phyloP scores from a whole-genome alignment of 257 asterid species.

The Mentha longifolia region DNA sequence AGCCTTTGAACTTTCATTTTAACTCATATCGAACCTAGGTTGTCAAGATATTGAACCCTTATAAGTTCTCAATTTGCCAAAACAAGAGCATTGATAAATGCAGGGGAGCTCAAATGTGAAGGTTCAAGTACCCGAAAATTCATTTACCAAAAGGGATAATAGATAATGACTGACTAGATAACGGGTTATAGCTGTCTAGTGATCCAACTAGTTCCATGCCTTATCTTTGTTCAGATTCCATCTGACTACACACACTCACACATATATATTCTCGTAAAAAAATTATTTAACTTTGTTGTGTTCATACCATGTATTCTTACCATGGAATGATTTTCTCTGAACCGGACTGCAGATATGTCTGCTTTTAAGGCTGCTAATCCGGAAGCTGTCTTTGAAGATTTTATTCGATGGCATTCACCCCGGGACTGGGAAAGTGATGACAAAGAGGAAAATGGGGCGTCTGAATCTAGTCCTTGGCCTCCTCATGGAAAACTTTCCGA shows the following conservation, averaged over 20 bases:
- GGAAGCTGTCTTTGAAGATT: constrained; percentile 93
- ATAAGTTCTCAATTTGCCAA: not conserved
- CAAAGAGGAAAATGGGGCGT: constrained; percentile 40
- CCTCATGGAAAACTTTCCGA: constrained; percentile 89
- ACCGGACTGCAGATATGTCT: constrained; percentile 77
- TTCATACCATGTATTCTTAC: constrained; percentile 20
- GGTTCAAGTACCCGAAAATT: not conserved
- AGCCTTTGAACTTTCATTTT: not conserved
- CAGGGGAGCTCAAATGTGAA: not conserved
- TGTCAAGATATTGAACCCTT: not conserved
- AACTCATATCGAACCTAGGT: not conserved
- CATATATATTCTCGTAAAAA: not conserved
- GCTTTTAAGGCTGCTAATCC: constrained; percentile 97
- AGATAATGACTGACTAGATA: not conserved
- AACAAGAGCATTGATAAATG: not conserved
- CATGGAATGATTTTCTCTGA: constrained; percentile 6
- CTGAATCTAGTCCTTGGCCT: constrained; percentile 71
- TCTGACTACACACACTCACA: not conserved
- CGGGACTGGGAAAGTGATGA: constrained; percentile 86
- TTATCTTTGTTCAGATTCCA: not conserved
- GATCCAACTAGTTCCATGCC: not conserved
- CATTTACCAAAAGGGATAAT: not conserved
- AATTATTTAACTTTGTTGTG: not conserved
- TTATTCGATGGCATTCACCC: constrained; percentile 98
- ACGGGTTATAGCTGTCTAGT: not conserved